phyloP scores from a whole-genome alignment of 2,329 filamentous ascomycete genomes.

The Colletotrichum gloeosporioides region DNA sequence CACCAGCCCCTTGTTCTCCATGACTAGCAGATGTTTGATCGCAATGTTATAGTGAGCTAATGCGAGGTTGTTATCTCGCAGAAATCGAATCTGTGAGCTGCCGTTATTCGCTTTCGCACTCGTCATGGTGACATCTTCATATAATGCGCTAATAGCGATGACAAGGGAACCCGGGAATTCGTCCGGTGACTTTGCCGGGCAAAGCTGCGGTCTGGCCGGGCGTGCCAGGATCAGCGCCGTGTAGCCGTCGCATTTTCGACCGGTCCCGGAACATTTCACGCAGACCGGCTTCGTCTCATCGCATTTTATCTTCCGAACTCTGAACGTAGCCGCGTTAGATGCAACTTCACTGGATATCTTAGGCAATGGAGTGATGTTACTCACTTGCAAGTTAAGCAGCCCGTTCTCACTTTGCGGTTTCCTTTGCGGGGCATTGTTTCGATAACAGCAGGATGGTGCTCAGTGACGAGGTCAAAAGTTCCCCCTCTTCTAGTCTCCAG shows the following conservation, averaged over 20 bases:
- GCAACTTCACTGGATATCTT: background rate
- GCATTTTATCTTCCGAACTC: conserved; percentile 61
- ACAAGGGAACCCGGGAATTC: conserved; percentile 27
- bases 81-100: background rate
- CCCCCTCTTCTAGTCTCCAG: background rate
- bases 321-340: conserved; percentile 26
- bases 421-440: conserved; percentile 37
- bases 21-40: conserved; percentile 26
- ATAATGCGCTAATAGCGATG: conserved; percentile 53
- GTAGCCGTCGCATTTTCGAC: conserved; percentile 64
- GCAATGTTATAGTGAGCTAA: conserved; percentile 35
- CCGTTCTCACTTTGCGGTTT: conserved; percentile 50
- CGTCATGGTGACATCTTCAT: conserved; percentile 33
- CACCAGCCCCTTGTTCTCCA: conserved; percentile 27
- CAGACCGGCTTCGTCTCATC: conserved; percentile 60
- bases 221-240: conserved; percentile 22
- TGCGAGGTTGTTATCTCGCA: background rate
- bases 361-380: conserved; percentile 28
- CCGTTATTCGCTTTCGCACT: background rate
- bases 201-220: conserved; percentile 13
- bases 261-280: conserved; percentile 57
- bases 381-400: conserved; percentile 61
- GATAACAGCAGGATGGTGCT: background rate
- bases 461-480: background rate
- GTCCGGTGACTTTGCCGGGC: background rate